Percentiles rank a stretch among this genome's conserved stretches.
phyloP scores from a whole-genome alignment of 495 filamentous ascomycete species.

The Polyplosphaeria fusca region DNA sequence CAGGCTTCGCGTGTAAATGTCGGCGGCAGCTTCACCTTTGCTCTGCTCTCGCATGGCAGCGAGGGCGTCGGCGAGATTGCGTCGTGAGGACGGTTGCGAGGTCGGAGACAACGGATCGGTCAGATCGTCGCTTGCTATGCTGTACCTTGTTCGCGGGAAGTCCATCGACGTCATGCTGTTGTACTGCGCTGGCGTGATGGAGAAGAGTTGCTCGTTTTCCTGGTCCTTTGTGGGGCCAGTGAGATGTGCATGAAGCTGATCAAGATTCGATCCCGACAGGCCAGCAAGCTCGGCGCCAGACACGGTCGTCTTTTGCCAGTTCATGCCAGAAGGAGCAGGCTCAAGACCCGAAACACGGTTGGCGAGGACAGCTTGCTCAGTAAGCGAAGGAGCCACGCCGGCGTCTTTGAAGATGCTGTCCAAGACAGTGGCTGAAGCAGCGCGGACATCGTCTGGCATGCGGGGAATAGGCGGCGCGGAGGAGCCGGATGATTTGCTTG shows the following conservation, averaged over 20 bases:
- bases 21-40: constrained; percentile 63
- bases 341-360: constrained; percentile 41
- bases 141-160: constrained; percentile 56
- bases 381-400: constrained; percentile 27
- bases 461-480: constrained; percentile 65
- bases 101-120: constrained; percentile 34
- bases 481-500: constrained; percentile 70
- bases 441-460: constrained; percentile 88
- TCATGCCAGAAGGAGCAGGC: constrained; percentile 42
- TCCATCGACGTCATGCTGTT: constrained; percentile 74
- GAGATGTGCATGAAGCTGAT: constrained; percentile 69
- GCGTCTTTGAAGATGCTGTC: constrained; percentile 82
- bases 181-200: constrained; percentile 81
- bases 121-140: constrained; percentile 47
- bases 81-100: constrained; percentile 42
- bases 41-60: constrained; percentile 68
- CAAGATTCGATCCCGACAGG: constrained; percentile 54
- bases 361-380: constrained; percentile 25
- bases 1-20: constrained; percentile 88
- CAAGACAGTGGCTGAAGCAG: constrained; percentile 84
- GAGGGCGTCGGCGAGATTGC: constrained; percentile 79
- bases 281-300: constrained; percentile 52
- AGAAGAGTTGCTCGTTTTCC: constrained; percentile 84
- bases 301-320: constrained; percentile 49
- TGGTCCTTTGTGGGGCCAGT: constrained; percentile 77